These are phyloP conservation scores for Hanseniaspora uvarum DNA, from an alignment of 1,139 yeast species.

Conservation along the genomic window DNA sequence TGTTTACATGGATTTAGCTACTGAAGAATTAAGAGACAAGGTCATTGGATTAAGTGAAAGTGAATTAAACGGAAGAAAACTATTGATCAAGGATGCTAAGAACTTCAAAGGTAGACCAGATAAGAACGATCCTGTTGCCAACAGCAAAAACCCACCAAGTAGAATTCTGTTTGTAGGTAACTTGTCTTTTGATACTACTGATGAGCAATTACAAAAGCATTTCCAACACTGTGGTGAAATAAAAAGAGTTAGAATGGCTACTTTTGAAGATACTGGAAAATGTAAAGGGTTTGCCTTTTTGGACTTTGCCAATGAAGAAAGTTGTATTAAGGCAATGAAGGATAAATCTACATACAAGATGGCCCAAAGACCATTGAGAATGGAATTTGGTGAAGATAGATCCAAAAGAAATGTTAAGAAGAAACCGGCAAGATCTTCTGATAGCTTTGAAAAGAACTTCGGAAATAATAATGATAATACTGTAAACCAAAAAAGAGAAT, in stretches of 20 bases:
- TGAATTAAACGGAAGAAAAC: constrained; percentile 68
- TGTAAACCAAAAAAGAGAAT: constrained; percentile 26
- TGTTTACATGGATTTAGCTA: constrained; percentile 79
- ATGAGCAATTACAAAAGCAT: constrained; percentile 64
- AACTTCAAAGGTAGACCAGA: constrained; percentile 86
- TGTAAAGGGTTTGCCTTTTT: constrained; percentile 94
- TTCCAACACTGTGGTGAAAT: constrained; percentile 73
- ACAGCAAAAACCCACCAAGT: constrained; percentile 73
- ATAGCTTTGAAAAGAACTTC: constrained; percentile 14
- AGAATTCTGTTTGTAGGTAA: constrained; percentile 87
- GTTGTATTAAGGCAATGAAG: constrained; percentile 73
- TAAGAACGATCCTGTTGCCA: constrained; percentile 37
- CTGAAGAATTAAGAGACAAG: constrained; percentile 49
- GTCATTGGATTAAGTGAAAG: constrained; percentile 63
- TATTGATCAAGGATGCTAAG: constrained; percentile 70
- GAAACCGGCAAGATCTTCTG: constrained; percentile 23
- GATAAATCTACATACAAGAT: constrained; percentile 59
- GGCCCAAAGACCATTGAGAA: constrained; percentile 64
- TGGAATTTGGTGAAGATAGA: constrained; percentile 94
- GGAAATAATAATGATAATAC: constrained; percentile 8
- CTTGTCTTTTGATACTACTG: constrained; percentile 84
- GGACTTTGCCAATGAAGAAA: constrained; percentile 70
- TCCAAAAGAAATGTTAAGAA: constrained; percentile 48
- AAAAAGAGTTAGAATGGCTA: constrained; percentile 78
- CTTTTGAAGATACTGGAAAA: constrained; percentile 89